A percentile compares a stretch with the other conserved stretches of the same genome.
Evolutionary conservation across 768 basidiomycete genomes (phyloP).

Genomic region (Basidioascus undulatus): DNA sequence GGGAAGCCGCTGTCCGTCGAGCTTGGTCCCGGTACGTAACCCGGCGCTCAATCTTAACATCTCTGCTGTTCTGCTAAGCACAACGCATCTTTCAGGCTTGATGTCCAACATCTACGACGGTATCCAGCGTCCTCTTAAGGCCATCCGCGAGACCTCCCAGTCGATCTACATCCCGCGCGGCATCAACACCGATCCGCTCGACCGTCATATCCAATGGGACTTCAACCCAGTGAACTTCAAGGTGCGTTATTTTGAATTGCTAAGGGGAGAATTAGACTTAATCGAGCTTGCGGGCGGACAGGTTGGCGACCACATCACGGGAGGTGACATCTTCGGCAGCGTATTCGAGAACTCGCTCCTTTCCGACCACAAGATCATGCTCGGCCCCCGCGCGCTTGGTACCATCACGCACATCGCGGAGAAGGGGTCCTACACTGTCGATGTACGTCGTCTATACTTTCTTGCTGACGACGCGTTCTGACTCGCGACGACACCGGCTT

Average conservation of each 20-base stretch:
- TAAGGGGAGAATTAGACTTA: background rate
- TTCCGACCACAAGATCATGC: constrained; percentile 90
- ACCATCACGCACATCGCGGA: constrained; percentile 83
- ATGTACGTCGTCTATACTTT: constrained; percentile 29
- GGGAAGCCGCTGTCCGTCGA: constrained; percentile 96
- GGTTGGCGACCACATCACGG: constrained; percentile 92
- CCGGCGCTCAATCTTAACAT: background rate
- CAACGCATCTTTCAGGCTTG: constrained; percentile 31
- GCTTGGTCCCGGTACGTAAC: constrained; percentile 62
- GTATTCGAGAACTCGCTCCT: constrained; percentile 96
- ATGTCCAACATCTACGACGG: constrained; percentile 99
- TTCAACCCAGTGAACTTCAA: constrained; percentile 65
- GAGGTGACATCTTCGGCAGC: constrained; percentile 83
- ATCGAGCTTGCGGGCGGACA: constrained; percentile 14
- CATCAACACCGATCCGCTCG: constrained; percentile 88
- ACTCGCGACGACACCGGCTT: no score
- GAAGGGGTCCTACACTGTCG: constrained; percentile 74
- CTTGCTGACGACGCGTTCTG: background rate
- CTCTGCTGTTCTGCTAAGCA: background rate
- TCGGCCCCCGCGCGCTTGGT: constrained; percentile 76
- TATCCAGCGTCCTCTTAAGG: constrained; percentile 35
- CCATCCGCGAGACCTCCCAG: constrained; percentile 86
- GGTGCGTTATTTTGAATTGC: constrained; percentile 20
- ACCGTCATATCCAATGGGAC: constrained; percentile 76
- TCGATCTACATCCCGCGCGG: constrained; percentile 99